Conservation (phyloP, 2,329 filamentous ascomycete species). For the Colletotrichum chlorophyti region DNA sequence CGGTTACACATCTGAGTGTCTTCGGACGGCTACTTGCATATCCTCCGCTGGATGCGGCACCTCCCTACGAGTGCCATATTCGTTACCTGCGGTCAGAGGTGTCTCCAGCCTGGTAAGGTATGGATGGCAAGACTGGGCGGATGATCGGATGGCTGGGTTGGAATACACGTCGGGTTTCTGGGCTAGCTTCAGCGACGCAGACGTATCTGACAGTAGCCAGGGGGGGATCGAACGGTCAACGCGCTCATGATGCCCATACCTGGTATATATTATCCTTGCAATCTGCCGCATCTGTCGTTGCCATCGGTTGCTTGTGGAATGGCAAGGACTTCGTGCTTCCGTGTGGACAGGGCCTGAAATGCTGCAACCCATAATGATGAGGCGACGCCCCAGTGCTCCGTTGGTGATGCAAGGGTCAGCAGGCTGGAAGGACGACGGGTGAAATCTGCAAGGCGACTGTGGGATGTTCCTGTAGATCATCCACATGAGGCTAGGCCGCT, state of each 20-base stretch:
- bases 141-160: neutral
- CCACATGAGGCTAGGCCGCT: constrained; percentile 11
- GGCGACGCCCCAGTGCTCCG: neutral
- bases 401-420: neutral
- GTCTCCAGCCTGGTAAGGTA: neutral
- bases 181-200: neutral
- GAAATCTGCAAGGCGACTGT: constrained; percentile 21
- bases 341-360: neutral
- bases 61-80: neutral
- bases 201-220: too few relatives aligned
- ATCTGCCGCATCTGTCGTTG: neutral
- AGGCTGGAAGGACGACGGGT: neutral
- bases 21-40: constrained; percentile 4
- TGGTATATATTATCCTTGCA: too few relatives aligned
- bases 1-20: neutral
- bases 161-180: neutral
- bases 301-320: neutral
- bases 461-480: constrained; percentile 17
- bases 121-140: too few relatives aligned
- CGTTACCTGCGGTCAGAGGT: neutral
- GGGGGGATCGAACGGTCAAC: too few relatives aligned
- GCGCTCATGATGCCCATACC: too few relatives aligned
- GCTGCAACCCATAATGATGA: constrained; percentile 1
- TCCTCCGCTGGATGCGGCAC: neutral
- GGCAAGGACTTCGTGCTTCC: neutral